Evolutionary conservation across 2,329 filamentous ascomycete genomes (phyloP), one percentile per base, ranked within the genome.

Genomic region (Hymenoscyphus fructigenus): DNA sequence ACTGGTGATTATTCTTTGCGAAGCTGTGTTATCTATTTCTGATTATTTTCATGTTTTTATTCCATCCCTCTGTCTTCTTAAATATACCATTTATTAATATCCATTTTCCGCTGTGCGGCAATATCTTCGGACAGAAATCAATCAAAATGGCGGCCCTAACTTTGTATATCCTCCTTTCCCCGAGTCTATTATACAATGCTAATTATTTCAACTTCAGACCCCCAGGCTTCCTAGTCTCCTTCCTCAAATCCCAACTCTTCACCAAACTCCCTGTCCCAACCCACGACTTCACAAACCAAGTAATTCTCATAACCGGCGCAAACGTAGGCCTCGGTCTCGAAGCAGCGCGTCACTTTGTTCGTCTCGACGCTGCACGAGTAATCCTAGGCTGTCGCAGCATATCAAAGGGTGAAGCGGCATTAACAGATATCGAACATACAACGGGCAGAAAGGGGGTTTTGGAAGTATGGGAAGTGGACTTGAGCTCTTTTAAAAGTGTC

Each of bases 371-470:
- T 0, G 68, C 67, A 1, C 74, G 73, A 20, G 68, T 80, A 29
- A 79, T 80, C 65, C 72, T 80, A 66, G 78, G 73, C 7, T 74
- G 76, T 1, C 75, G 78, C 2, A 72, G 70, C 6, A 41, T 78
- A 0, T 68, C 74, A 6, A 80, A 80, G 67, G 81, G 80, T 61
- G 77, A 82, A 61, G 74, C 72, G 1, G 80, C 81, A 2, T 75
- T 75, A 60, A 68, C 71, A 36, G 72, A 75, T 32, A 75, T 80
- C 1, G 56, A 59, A 56, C 67, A 3, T 50, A 66, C 44, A 1
- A 41, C 44, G 10, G 29, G 32, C 0, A 44, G 32, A 10, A 59
- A 60, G 20, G 58, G 47, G 1, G 60, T 61, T 0, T 28, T 65
- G 10, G 63, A 67, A 23, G 63, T 67, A 12, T 67, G 65, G 65